A percentile compares a stretch with the other conserved stretches of the same genome.
These are phyloP conservation scores for Garcia nutans DNA, from an alignment of 345 rosid species.

Conservation along the genomic window DNA sequence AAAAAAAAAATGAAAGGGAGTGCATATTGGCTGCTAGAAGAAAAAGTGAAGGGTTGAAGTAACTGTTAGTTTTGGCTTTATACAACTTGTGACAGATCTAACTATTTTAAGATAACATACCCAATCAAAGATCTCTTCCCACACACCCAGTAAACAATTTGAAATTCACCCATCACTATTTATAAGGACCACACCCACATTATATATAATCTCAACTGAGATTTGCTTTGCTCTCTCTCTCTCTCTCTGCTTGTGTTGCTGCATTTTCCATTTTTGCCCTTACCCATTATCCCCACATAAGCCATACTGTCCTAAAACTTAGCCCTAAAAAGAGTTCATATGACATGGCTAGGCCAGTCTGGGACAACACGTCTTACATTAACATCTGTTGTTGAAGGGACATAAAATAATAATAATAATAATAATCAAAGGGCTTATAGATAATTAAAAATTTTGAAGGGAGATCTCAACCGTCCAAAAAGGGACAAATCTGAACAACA, in stretches of 20 bases:
- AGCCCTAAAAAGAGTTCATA: not conserved
- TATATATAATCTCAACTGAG: slow-evolving; percentile 60
- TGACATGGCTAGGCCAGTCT: not conserved
- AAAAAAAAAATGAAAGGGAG: no score
- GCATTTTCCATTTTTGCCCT: slow-evolving; percentile 29
- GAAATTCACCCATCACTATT: no score
- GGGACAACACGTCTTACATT: not conserved
- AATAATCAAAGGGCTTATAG: no score
- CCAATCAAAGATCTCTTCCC: slow-evolving; percentile 38
- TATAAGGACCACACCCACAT: slow-evolving; percentile 16
- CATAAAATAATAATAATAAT: not conserved
- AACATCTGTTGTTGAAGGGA: slow-evolving; percentile 24
- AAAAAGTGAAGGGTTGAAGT: slow-evolving; percentile 39
- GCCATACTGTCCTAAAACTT: slow-evolving; percentile 4
- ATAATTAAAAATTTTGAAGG: slow-evolving; percentile 20
- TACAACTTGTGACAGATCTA: slow-evolving; percentile 52
- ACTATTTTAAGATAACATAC: slow-evolving; percentile 42
- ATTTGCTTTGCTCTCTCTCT: slow-evolving; percentile 25
- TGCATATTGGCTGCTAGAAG: slow-evolving; percentile 31
- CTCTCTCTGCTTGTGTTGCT: slow-evolving; percentile 17
- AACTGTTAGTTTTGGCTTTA: slow-evolving; percentile 64
- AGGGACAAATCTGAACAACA: slow-evolving; percentile 44
- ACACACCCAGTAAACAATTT: slow-evolving; percentile 20
- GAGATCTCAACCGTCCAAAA: slow-evolving; percentile 47
- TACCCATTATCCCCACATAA: not conserved